Conservation (phyloP, 495 filamentous ascomycete genomes). For the Penicillium chermesinum region DNA sequence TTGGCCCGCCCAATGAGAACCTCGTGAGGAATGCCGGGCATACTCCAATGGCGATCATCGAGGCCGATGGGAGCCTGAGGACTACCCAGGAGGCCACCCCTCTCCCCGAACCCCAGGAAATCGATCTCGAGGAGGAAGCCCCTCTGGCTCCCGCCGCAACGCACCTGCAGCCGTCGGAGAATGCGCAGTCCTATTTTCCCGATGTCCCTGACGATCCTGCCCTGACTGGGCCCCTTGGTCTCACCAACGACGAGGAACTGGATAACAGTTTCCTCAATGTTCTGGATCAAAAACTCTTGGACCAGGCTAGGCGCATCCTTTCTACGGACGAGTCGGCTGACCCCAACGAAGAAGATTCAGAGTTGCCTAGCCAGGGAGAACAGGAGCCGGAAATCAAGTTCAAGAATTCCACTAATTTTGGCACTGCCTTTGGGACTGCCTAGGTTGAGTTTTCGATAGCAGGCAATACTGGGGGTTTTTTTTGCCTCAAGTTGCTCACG, state of each 20-base stretch:
- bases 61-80: constrained; percentile 28
- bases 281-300: constrained; percentile 41
- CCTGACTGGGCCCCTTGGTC: constrained; percentile 40
- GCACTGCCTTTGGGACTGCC: constrained; percentile 37
- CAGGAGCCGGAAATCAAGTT: constrained; percentile 55
- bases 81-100: constrained; percentile 27
- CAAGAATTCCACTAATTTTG: constrained; percentile 58
- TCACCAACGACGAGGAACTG: constrained; percentile 39
- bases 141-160: constrained; percentile 31
- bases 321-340: constrained; percentile 16
- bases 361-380: constrained; percentile 29
- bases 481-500: constrained; percentile 1
- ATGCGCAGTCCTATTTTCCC: constrained; percentile 40
- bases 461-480: constrained; percentile 11
- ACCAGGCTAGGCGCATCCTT: constrained; percentile 32
- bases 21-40: constrained; percentile 42
- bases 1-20: constrained; percentile 34
- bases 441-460: constrained; percentile 21
- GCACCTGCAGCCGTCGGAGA: constrained; percentile 34
- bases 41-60: constrained; percentile 45
- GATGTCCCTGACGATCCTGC: constrained; percentile 41
- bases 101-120: constrained; percentile 9
- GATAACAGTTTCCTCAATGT: constrained; percentile 39
- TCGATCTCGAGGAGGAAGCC: constrained; percentile 15
- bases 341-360: constrained; percentile 24